phyloP scores from a whole-genome alignment of 2,329 filamentous ascomycete species.

The Clarireedia homoeocarpa region DNA sequence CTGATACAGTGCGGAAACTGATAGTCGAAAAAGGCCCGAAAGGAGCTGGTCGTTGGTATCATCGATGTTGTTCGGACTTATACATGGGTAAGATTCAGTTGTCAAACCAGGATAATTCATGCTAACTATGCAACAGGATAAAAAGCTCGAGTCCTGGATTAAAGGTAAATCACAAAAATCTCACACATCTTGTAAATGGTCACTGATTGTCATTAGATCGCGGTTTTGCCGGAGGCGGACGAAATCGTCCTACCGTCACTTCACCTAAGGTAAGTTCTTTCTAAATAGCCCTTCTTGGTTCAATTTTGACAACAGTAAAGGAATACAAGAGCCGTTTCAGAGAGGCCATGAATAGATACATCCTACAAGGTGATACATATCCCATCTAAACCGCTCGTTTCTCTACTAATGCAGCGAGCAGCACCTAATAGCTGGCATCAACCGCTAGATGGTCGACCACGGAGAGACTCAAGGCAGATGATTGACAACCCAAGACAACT shows the following conservation, averaged over 20 bases:
- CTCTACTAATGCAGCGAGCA: background rate
- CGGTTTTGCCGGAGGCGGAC: constrained; percentile 67
- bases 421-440: constrained; percentile 19
- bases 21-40: constrained; percentile 40
- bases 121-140: constrained; percentile 41
- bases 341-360: constrained; percentile 89
- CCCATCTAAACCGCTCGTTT: background rate
- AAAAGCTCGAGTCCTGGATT: constrained; percentile 99
- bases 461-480: constrained; percentile 7
- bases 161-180: constrained; percentile 42
- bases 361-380: constrained; percentile 29
- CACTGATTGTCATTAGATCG: constrained; percentile 41
- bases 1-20: background rate
- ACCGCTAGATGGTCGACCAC: constrained; percentile 6
- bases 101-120: background rate
- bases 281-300: background rate
- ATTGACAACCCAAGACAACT: background rate
- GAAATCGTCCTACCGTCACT: constrained; percentile 87
- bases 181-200: no score
- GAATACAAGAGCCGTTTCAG: constrained; percentile 93
- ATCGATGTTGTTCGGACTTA: constrained; percentile 98
- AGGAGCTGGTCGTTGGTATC: constrained; percentile 93
- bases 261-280: constrained; percentile 69
- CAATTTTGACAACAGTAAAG: constrained; percentile 10
- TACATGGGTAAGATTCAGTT: constrained; percentile 58